A percentile compares a stretch with the other conserved stretches of the same genome.
phyloP scores from a whole-genome alignment of 108 stramenopile genomes.

The Mediolabrus comicus region DNA sequence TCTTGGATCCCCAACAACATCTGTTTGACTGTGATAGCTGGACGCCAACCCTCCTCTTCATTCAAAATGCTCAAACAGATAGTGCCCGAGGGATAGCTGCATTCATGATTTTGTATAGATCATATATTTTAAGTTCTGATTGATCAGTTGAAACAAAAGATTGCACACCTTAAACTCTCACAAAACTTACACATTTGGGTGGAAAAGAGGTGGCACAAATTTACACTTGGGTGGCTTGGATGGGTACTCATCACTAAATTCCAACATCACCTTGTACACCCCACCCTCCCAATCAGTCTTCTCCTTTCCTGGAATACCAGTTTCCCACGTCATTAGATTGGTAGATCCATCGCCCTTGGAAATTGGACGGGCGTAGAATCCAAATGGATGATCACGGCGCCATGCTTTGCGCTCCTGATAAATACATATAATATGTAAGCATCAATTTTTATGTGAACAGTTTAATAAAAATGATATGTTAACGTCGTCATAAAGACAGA shows the following conservation, averaged over 20 bases:
- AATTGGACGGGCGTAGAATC: conserved; percentile 94
- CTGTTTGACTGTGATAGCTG: conserved; percentile 96
- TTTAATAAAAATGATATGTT: background rate
- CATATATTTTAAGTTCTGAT: background rate
- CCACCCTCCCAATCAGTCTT: conserved; percentile 97
- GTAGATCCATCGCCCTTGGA: conserved; percentile 87
- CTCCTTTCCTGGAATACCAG: conserved; percentile 93
- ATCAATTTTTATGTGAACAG: background rate
- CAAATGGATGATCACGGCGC: conserved; percentile 94
- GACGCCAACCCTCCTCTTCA: conserved; percentile 99
- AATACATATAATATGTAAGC: background rate
- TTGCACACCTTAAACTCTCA: background rate
- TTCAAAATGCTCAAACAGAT: conserved; percentile 97
- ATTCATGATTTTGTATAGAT: conserved; percentile 23
- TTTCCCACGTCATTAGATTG: conserved; percentile 95
- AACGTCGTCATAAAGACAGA: background rate
- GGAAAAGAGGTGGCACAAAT: conserved; percentile 87
- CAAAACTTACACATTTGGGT: conserved; percentile 67
- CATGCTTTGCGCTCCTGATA: conserved; percentile 93
- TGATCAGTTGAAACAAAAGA: conserved; percentile 27
- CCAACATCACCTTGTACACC: conserved; percentile 95
- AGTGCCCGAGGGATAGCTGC: conserved; percentile 93
- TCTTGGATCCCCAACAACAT: conserved; percentile 98
- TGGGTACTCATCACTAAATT: conserved; percentile 97
- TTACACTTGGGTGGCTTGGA: conserved; percentile 98